These are phyloP conservation scores for Chlamydomonas incerta DNA, from an alignment of 139 green algal species.

Conservation along the genomic window DNA sequence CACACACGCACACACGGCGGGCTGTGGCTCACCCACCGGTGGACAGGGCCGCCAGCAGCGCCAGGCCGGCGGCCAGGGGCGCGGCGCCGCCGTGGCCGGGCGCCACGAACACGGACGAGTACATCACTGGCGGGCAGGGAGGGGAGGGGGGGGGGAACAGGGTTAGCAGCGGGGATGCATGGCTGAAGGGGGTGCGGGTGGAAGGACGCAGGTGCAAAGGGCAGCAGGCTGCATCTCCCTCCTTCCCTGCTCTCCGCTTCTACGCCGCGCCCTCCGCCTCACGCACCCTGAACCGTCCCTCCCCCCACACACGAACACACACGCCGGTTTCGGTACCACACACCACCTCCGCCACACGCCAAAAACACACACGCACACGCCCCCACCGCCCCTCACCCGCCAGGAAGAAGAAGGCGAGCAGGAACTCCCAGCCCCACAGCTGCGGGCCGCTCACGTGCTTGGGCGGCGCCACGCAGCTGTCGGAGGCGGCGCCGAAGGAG, in stretches of 20 bases:
- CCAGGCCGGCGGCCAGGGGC: constrained; percentile 51
- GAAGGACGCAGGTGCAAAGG: no score
- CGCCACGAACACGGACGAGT: constrained; percentile 49
- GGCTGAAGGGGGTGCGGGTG: no score
- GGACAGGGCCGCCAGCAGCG: constrained; percentile 53
- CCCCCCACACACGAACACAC: no score
- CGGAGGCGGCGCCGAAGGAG: constrained; percentile 5
- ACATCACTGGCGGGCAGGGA: constrained; percentile 40
- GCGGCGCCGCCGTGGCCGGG: constrained; percentile 57
- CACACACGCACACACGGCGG: neutral
- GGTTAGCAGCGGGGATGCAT: no score
- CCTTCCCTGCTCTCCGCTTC: no score
- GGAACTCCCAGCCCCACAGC: constrained; percentile 57
- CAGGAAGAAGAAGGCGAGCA: constrained; percentile 57
- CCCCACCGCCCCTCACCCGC: neutral
- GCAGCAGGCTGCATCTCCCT: no score
- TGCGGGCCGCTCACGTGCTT: constrained; percentile 41
- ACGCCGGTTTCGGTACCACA: no score
- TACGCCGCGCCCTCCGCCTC: no score
- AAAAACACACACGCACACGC: no score
- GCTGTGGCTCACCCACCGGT: constrained; percentile 39
- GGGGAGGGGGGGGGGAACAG: neutral
- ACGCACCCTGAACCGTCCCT: no score
- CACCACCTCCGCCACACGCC: no score
- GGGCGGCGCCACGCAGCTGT: constrained; percentile 38